Evolutionary conservation across 371 early-diverging fungal species (phyloP).

Genomic region (Phascolomyces articulosus): DNA sequence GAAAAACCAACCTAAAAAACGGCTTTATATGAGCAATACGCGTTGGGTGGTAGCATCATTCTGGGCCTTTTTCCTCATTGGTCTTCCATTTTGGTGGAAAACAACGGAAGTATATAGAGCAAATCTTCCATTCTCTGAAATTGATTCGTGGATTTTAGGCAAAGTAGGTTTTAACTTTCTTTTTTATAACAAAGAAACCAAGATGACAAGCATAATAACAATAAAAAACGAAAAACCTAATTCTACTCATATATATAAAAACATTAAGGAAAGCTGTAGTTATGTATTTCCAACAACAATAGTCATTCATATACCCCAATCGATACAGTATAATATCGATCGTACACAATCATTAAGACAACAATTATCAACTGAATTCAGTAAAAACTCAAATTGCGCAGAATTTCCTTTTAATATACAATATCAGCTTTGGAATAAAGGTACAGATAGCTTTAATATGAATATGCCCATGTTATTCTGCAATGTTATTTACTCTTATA

Average conservation of each 20-base stretch:
- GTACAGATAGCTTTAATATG: not conserved
- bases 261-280: slow-evolving; percentile 13
- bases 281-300: slow-evolving; percentile 14
- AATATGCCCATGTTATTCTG: not conserved
- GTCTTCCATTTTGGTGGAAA: slow-evolving; percentile 91
- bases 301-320: slow-evolving; percentile 7
- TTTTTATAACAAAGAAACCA: not conserved
- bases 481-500: too few relatives aligned
- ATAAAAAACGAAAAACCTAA: too few relatives aligned
- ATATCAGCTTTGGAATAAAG: not conserved
- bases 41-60: slow-evolving; percentile 57
- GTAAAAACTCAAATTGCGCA: slow-evolving; percentile 1
- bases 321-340: not conserved
- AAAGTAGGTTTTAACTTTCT: slow-evolving; percentile 54
- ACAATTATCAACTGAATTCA: not conserved
- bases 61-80: slow-evolving; percentile 70
- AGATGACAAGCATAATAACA: slow-evolving; percentile 4
- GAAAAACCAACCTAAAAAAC: too few relatives aligned
- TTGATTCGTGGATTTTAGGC: slow-evolving; percentile 62
- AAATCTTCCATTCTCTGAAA: slow-evolving; percentile 71
- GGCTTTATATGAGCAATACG: slow-evolving; percentile 20
- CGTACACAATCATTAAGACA: not conserved
- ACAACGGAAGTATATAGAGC: slow-evolving; percentile 92
- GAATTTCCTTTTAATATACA: slow-evolving; percentile 1
- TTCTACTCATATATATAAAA: too few relatives aligned